These are phyloP conservation scores for Hsuehochloa calcarea DNA, from an alignment of 176 grass and related monocot species.

Conservation along the genomic window DNA sequence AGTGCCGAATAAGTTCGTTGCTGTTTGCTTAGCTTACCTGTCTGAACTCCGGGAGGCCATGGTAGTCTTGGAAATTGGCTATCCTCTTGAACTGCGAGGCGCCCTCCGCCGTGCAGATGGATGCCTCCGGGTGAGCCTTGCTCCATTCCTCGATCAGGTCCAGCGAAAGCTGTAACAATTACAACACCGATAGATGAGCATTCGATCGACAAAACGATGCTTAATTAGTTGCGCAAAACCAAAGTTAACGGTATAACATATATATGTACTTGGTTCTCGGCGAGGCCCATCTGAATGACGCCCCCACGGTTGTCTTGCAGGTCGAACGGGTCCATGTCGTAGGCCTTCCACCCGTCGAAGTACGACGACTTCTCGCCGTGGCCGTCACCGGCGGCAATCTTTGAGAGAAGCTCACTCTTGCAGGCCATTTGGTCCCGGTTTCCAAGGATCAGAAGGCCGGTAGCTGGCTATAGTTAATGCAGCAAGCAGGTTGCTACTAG, in stretches of 20 bases:
- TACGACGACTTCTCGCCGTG: conserved; percentile 88
- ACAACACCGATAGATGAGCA: not conserved
- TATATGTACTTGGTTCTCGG: conserved; percentile 63
- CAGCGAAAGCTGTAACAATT: conserved; percentile 54
- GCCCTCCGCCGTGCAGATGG: conserved; percentile 71
- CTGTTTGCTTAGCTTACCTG: conserved; percentile 36
- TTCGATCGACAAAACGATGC: not conserved
- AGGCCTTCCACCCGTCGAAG: conserved; percentile 95
- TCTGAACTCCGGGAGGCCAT: conserved; percentile 72
- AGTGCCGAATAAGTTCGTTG: not conserved
- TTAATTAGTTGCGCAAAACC: too few species aligned
- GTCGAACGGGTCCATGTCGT: conserved; percentile 72
- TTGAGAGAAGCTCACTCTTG: conserved; percentile 46
- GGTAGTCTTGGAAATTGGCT: conserved; percentile 96
- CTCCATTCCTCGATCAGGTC: conserved; percentile 82
- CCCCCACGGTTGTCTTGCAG: conserved; percentile 41
- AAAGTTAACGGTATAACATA: too few species aligned
- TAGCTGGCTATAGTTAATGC: not conserved
- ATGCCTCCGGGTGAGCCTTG: conserved; percentile 71
- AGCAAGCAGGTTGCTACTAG: not conserved
- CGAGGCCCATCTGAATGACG: conserved; percentile 96
- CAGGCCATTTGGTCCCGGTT: conserved; percentile 8
- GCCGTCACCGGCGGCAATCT: conserved; percentile 56
- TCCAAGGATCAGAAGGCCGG: not conserved
- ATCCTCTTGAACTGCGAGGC: conserved; percentile 53